Evolutionary conservation across 2,329 filamentous ascomycete genomes (phyloP), one percentile per base, ranked within the genome.

Genomic region (Diaporthe sp.): DNA sequence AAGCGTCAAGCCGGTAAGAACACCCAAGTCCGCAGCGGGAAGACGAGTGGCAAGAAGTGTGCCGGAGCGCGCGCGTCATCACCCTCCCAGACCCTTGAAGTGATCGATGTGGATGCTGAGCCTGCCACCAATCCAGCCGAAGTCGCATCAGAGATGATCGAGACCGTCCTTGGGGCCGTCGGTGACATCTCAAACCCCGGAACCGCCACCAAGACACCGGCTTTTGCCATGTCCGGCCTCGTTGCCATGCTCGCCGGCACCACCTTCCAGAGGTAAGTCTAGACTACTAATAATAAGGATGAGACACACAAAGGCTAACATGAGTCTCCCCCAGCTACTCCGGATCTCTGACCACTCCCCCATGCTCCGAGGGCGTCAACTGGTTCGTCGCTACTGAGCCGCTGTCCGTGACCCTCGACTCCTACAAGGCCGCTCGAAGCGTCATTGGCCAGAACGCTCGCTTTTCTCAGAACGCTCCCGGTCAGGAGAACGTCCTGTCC

Each of bases 341-440:
- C 3, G 86, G 86, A 35, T 88, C 86, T 5, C 81, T 88, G 47
- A 88, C 87, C 17, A 88, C 86, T 12, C 86, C 87, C 27, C 87
- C 86, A 3, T 88, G 87, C 81, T 81, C 81, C 19, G 86, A 88
- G 78, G 83, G 82, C 30, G 86, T 88, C 39, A 79, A 79, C 74
- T 88, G 87, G 87, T 83, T 86, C 70, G 86, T 88, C 10, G 82
- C 84, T n/a, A 84, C 85, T 5, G 79, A 84, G 72, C 83, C 82
- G 66, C 82, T 87, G 42, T 73, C 78, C 55, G 76, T 88, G 53
- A 82, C 83, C 6, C 78, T 81, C 12, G 61, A 79, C 15, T 84
- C 84, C 19, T 87, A 85, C 76, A 77, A 79, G 59, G 80, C 79
- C 61, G 85, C 81, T 22, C 83, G 85, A 70, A 80, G 84, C 50